Evolutionary conservation across 176 grass and related monocot genomes (phyloP).

Genomic region (Pontederia crassipes): DNA sequence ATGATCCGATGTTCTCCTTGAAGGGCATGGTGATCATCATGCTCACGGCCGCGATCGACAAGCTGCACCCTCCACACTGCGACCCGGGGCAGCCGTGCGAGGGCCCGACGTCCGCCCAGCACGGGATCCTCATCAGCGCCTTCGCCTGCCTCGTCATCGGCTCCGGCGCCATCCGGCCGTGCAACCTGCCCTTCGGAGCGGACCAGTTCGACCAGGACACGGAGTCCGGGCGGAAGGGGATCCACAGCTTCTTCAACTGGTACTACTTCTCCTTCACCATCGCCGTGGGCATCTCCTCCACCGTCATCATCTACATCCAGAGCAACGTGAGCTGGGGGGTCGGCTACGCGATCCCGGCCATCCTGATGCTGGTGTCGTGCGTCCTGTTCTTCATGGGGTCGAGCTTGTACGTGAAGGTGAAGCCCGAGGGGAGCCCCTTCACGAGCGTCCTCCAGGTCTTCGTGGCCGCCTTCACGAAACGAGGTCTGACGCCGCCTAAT

Average conservation of each 20-base stretch:
- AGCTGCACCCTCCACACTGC: conserved; percentile 24
- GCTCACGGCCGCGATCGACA: neutral
- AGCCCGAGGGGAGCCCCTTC: conserved; percentile 69
- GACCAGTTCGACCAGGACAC: conserved; percentile 76
- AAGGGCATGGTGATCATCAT: conserved; percentile 16
- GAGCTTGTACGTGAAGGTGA: conserved; percentile 55
- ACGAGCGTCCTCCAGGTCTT: conserved; percentile 73
- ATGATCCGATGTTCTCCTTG: no score
- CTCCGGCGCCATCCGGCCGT: conserved; percentile 18
- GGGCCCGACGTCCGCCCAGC: conserved; percentile 22
- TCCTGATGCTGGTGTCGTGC: conserved; percentile 74
- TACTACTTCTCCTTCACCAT: conserved; percentile 97
- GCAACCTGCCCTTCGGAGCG: conserved; percentile 28
- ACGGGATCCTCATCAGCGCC: conserved; percentile 23
- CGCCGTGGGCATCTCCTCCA: conserved; percentile 74
- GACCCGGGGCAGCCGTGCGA: conserved; percentile 8
- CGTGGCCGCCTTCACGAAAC: conserved; percentile 33
- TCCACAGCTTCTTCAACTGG: conserved; percentile 99
- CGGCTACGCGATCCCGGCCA: conserved; percentile 60
- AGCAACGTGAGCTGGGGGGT: conserved; percentile 82
- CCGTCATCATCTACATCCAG: conserved; percentile 98
- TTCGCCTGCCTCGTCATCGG: conserved; percentile 22
- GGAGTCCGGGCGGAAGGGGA: conserved; percentile 77
- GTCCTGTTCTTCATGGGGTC: conserved; percentile 83
- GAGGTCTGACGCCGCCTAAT: conserved; percentile 48